Evolutionary conservation across 2,329 filamentous ascomycete species (phyloP), one percentile per base, ranked within the genome.

Genomic region (Pyricularia sp.): DNA sequence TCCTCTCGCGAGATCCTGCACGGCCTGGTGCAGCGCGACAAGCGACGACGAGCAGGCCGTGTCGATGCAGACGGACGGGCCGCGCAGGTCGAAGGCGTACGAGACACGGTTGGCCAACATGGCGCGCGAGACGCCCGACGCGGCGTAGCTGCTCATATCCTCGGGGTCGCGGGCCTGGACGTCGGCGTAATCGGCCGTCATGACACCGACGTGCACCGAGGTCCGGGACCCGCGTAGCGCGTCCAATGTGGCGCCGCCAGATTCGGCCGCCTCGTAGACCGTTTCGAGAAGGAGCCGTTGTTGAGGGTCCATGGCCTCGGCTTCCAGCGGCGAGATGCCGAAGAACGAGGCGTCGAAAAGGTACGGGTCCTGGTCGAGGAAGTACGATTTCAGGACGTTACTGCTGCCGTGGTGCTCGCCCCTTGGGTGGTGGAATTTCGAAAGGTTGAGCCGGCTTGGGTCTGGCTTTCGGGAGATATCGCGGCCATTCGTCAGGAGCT

Each of bases 21-120:
- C 79, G 1, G 80, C 82, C 62, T 76, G 70, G 66, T 84, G 80
- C 24, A 83, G 70, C 5, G 81, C 80, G 28, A 80, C 76, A 64
- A 84, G 70, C 66, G 78, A 78, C 1, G 80, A 81, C 0, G 81
- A 83, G 67, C 81, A 84, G 5, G 80, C 81, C 1, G 81, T 83
- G 66, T 83, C 79, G 4, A 79, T 73, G 0, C 80, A 79, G 65
- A 83, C 78, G 6, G 35, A 35, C 22, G 26, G 12, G 24, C 74
- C 75, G 1, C 66, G 71, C 4, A 76, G 65, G 35, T 73, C 70
- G 19, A 71, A 72, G 22, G 74, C 73, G 40, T 75, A 74, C 3
- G 71, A 72, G 0, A 73, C 64, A 0, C 74, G 68, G 40, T 75
- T 76, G n/a, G 73, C 67, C 0, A 53, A 22, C 24, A 35, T 35